Percentiles rank a stretch among this genome's conserved stretches.
phyloP scores from a whole-genome alignment of 108 stramenopile genomes.

The Skeletonema grethae region DNA sequence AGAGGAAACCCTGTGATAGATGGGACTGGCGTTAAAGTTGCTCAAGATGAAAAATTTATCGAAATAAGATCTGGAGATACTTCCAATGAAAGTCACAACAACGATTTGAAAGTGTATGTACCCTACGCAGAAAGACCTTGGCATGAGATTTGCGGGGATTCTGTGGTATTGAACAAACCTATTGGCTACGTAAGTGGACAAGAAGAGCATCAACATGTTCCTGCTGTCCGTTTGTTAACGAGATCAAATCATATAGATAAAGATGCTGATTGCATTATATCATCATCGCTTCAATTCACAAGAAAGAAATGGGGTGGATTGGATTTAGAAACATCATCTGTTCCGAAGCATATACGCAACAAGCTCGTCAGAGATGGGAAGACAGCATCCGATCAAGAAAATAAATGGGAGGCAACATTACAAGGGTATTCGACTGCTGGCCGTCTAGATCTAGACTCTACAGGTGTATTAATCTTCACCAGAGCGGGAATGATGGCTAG shows the following conservation, averaged over 20 bases:
- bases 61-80: slow-evolving; percentile 26
- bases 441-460: slow-evolving; percentile 71
- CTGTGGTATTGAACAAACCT: slow-evolving; percentile 83
- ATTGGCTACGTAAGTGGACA: slow-evolving; percentile 78
- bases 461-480: slow-evolving; percentile 78
- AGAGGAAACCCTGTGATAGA: slow-evolving; percentile 45
- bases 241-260: slow-evolving; percentile 19
- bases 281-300: slow-evolving; percentile 21
- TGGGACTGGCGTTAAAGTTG: slow-evolving; percentile 56
- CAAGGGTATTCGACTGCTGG: slow-evolving; percentile 72
- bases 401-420: slow-evolving; percentile 21
- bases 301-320: slow-evolving; percentile 16
- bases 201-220: slow-evolving; percentile 60
- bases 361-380: slow-evolving; percentile 1
- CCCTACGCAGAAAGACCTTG: slow-evolving; percentile 32
- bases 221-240: slow-evolving; percentile 66
- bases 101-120: slow-evolving; percentile 10
- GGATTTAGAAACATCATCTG: slow-evolving; percentile 12
- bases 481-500: slow-evolving; percentile 67
- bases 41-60: slow-evolving; percentile 25
- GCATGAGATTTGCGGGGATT: slow-evolving; percentile 37
- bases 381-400: not conserved
- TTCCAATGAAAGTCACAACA: not conserved
- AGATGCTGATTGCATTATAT: not conserved
- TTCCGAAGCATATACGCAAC: slow-evolving; percentile 9